Evolutionary conservation across 2,329 filamentous ascomycete species (phyloP).

Genomic region (Shiraia bambusicola): DNA sequence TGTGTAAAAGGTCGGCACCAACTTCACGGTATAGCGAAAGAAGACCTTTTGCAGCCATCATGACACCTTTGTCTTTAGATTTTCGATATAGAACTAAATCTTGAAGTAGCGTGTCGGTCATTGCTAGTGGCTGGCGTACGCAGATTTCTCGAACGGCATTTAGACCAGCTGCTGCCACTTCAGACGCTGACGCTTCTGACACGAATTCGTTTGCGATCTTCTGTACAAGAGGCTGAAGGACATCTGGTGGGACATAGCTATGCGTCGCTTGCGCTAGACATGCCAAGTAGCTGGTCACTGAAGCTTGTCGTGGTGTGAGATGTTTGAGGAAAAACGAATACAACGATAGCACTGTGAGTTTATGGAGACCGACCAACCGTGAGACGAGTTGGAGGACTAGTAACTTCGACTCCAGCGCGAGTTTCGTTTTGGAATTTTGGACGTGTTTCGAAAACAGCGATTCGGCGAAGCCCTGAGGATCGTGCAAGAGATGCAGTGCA

Average conservation of each 20-base stretch:
- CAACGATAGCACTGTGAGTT: constrained; percentile 82
- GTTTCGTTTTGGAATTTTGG: constrained; percentile 79
- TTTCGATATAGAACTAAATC: constrained; percentile 88
- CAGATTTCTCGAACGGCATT: constrained; percentile 96
- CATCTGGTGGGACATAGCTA: constrained; percentile 87
- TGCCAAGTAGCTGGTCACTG: constrained; percentile 89
- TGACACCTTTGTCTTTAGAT: constrained; percentile 97
- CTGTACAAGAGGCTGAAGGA: constrained; percentile 82
- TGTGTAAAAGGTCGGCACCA: constrained; percentile 83
- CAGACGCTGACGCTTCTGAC: constrained; percentile 85
- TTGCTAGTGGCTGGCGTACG: constrained; percentile 87
- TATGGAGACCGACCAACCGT: constrained; percentile 86
- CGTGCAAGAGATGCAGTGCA: constrained; percentile 83
- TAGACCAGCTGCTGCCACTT: constrained; percentile 87
- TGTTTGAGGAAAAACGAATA: constrained; percentile 96
- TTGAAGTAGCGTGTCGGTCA: constrained; percentile 93
- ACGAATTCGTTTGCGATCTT: constrained; percentile 99
- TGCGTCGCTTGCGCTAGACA: constrained; percentile 91
- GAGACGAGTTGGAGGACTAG: constrained; percentile 90
- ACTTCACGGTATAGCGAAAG: constrained; percentile 90
- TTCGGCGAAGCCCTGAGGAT: constrained; percentile 93
- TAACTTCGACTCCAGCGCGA: constrained; percentile 85
- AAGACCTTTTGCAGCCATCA: constrained; percentile 95
- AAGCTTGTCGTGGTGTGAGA: constrained; percentile 82
- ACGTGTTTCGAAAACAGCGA: constrained; percentile 87